A percentile compares a stretch with the other conserved stretches of the same genome.
These are phyloP conservation scores for Metahyphopichia silvanorum DNA, from an alignment of 805 yeast genomes.

Conservation along the genomic window DNA sequence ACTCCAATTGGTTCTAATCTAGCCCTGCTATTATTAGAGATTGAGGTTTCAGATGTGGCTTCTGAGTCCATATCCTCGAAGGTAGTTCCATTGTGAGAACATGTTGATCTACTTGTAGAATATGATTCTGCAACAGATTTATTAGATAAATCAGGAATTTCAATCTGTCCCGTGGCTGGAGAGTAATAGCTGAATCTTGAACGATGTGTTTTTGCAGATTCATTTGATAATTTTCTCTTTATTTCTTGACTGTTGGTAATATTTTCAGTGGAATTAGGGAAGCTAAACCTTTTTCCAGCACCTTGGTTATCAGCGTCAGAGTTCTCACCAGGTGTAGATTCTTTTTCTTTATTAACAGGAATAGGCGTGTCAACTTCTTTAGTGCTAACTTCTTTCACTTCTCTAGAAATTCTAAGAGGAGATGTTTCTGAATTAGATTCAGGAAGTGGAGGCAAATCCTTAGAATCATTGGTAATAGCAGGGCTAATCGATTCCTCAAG, in stretches of 20 bases:
- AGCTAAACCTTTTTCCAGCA: slow-evolving; percentile 31
- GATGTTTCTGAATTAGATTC: background rate
- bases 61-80: slow-evolving; percentile 24
- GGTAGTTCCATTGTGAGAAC: slow-evolving; percentile 18
- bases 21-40: slow-evolving; percentile 1
- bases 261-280: slow-evolving; percentile 33
- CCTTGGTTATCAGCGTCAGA: slow-evolving; percentile 30
- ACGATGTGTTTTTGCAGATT: slow-evolving; percentile 11
- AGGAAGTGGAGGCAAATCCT: background rate
- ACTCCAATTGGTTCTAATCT: slow-evolving; percentile 33
- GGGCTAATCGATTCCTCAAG: slow-evolving; percentile 2
- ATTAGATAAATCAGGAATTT: slow-evolving; percentile 37
- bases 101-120: slow-evolving; percentile 8
- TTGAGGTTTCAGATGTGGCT: slow-evolving; percentile 11
- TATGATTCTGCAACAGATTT: slow-evolving; percentile 8
- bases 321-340: background rate
- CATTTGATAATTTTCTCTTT: slow-evolving; percentile 9
- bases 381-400: no score
- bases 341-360: no score
- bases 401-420: slow-evolving; percentile 1
- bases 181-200: slow-evolving; percentile 15
- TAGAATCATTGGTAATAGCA: slow-evolving; percentile 1
- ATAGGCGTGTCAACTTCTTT: no score
- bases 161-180: slow-evolving; percentile 31
- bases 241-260: slow-evolving; percentile 27